Base-by-base conservation (phyloP, 371 early-diverging fungal genomes). In the Rhizomucor pusillus region DNA sequence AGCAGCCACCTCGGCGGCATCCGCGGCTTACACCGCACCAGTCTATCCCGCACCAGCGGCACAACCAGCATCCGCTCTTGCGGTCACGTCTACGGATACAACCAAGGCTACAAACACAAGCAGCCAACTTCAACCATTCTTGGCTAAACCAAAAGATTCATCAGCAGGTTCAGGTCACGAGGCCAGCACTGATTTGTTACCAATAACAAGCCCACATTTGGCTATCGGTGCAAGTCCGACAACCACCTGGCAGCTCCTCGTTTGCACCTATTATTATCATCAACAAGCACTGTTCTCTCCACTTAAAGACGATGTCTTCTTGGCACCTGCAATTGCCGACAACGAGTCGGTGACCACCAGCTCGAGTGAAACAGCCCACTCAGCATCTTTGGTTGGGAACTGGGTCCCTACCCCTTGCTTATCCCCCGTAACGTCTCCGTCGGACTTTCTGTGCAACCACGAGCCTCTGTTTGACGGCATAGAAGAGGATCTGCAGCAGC, bases 401-500 rank as follows among this genome's bases (percentile, higher is more conserved):
- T 47, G 47, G 51, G 53, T 50, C 47, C 65, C 65, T 41, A 62
- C 69, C 60, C 69, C 69, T 62, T 65, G 63, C 58, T 59, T 69
- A 43, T 65, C 69, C 57, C 69, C 69, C 60, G 67, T 67, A 52
- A 63, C 67, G 19, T 65, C 69, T 34, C 69, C 69, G 40, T 69
- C 69, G 52, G 69, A 69, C 57, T 65, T 69, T 48, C 52, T 69
- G 69, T 65, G 53, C 60, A 55, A 69, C 62, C 56, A 58, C 22
- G 69, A 69, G 48, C 69, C 69, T 39, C 57, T 69, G 10, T 69
- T 69, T 65, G 69, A 69, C 55, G 69, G 69, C 41, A 63, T 69
- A 53, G 66, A 56, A 22, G 64, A 63, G 50, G 47, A 56, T 46
- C 52, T 44, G 54, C 47, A 50, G 25, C 54, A 49, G 11, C 54